Evolutionary conservation across 2,329 filamentous ascomycete genomes (phyloP), one percentile per base, ranked within the genome.

Genomic region (Penicillium oxalicum): DNA sequence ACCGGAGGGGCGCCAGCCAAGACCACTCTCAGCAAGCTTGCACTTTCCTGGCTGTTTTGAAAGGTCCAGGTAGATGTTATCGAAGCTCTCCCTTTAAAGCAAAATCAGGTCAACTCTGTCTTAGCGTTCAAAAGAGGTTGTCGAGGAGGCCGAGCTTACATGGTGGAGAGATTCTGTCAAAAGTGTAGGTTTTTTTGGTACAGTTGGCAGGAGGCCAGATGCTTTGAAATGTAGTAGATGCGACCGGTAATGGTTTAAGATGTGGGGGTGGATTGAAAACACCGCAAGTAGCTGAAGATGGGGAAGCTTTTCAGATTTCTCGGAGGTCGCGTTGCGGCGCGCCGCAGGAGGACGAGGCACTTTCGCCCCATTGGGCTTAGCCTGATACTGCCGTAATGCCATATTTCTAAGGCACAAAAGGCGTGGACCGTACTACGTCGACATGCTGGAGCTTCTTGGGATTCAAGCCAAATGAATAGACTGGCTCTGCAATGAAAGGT

Each of bases 11-110:
- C 95, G 95, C 94, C 94, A 98, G 47, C 91, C 93, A 61, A 97
- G 81, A 52, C 93, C 93, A 45, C 84, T 91, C 69, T 97, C 91
- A 55, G 91, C 91, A 64, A 98, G 91, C 66, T 93, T 84, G 75
- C 91, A 96, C 74, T 91, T 93, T 59, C 93, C 93, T 50, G 84
- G 81, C 71, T 93, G 86, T 71, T 90, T 93, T 62, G 91, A 96
- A 52, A 98, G 81, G 70, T 98, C 91, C 62, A 98, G 83, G 73
- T 93, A 91, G 74, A 97, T 95, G 73, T 89, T 90, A 68, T 97
- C 91, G 74, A 98, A 98, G 67, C 86, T 93, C 82, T 98, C 93
- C 80, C 80, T 84, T 34, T 28, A 34, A 35, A 4, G 32, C 25
- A 9, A 7, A 33, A 24, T 44, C 36, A 47, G 27, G 49, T 60